phyloP scores from a whole-genome alignment of 805 yeast species.

The Candida berthetii region DNA sequence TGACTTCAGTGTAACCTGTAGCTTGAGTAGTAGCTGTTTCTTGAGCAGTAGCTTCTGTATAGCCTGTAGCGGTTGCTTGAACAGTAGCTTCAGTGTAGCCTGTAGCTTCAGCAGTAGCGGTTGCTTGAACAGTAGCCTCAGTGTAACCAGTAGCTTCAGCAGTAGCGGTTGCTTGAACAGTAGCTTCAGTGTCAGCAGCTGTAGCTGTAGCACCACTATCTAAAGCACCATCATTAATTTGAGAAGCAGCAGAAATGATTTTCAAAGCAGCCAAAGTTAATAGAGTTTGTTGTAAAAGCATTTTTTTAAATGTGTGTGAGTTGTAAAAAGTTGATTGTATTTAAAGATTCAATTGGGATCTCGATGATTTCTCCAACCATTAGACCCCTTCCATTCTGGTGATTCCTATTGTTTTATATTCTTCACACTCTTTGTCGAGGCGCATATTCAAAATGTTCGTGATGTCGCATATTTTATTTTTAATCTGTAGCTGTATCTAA shows the following conservation, averaged over 20 bases:
- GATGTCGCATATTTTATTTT: background rate
- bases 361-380: no score
- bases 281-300: background rate
- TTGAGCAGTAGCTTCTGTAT: background rate
- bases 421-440: background rate
- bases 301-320: background rate
- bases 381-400: background rate
- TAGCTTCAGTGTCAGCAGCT: background rate
- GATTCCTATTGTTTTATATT: background rate
- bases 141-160: background rate
- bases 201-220: slow-evolving; percentile 1
- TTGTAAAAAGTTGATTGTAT: no score
- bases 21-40: background rate
- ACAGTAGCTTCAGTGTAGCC: background rate
- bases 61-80: background rate
- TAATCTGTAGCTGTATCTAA: no score
- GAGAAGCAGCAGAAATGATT: background rate
- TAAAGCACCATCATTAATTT: slow-evolving; percentile 4
- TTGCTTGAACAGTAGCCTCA: background rate
- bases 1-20: background rate
- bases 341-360: no score
- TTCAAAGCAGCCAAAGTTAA: slow-evolving; percentile 2
- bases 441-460: background rate
- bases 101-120: background rate
- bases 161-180: background rate